Evolutionary conservation across 2,329 filamentous ascomycete species (phyloP).

Genomic region (Colletotrichum magnum): DNA sequence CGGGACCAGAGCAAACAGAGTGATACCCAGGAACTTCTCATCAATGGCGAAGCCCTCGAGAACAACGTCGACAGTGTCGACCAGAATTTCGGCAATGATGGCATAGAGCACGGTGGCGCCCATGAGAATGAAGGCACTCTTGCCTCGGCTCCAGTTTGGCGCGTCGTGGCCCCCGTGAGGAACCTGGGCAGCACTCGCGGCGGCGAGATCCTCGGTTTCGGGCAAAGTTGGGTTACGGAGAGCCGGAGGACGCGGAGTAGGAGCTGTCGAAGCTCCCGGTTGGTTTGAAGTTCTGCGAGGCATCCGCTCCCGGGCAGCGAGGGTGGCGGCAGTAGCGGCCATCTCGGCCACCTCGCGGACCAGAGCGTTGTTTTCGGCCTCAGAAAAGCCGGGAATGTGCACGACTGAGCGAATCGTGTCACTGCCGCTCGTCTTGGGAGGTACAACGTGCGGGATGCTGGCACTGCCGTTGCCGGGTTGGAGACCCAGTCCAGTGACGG

Average conservation of each 20-base stretch:
- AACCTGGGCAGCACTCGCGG: slow-evolving; percentile 46
- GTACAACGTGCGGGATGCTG: slow-evolving; percentile 79
- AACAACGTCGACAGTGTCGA: slow-evolving; percentile 97
- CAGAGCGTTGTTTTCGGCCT: slow-evolving; percentile 85
- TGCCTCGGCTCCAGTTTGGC: slow-evolving; percentile 96
- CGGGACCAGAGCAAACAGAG: slow-evolving; percentile 94
- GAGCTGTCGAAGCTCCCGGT: slow-evolving; percentile 46
- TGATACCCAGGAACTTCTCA: slow-evolving; percentile 97
- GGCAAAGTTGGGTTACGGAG: slow-evolving; percentile 55
- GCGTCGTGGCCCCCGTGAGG: slow-evolving; percentile 88
- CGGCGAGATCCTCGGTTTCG: slow-evolving; percentile 62
- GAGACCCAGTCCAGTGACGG: slow-evolving; percentile 45
- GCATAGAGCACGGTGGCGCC: slow-evolving; percentile 93
- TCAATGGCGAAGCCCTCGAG: slow-evolving; percentile 91
- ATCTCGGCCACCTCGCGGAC: slow-evolving; percentile 93
- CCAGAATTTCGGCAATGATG: slow-evolving; percentile 96
- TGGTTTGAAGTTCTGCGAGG: slow-evolving; percentile 55
- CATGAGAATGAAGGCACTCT: slow-evolving; percentile 91
- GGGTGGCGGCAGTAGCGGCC: slow-evolving; percentile 89
- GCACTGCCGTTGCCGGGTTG: slow-evolving; percentile 57
- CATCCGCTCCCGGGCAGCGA: slow-evolving; percentile 82
- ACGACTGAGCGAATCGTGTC: slow-evolving; percentile 59
- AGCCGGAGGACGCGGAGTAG: slow-evolving; percentile 60
- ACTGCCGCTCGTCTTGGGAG: slow-evolving; percentile 72
- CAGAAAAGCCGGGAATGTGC: slow-evolving; percentile 79